Evolutionary conservation across 441 rosid genomes (phyloP).

Genomic region (Mallotus repandus): DNA sequence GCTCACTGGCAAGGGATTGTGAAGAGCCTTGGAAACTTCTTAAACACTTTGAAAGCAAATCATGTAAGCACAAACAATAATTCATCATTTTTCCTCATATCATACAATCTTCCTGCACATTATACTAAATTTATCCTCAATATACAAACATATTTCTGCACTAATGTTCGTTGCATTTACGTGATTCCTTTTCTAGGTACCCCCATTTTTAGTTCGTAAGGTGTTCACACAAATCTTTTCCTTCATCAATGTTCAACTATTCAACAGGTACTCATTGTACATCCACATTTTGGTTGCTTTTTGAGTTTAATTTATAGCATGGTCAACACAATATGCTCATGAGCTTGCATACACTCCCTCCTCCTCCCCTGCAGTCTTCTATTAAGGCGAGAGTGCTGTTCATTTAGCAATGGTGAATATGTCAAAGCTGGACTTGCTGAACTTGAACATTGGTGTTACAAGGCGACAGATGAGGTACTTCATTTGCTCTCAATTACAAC

Average conservation of each 20-base stretch:
- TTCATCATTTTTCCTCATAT: not conserved
- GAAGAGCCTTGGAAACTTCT: constrained; percentile 90
- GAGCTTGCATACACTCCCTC: not conserved
- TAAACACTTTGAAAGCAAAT: constrained; percentile 77
- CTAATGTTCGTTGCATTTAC: not conserved
- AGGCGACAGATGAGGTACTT: constrained; percentile 94
- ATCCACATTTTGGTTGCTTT: not conserved
- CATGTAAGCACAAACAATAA: constrained; percentile 44
- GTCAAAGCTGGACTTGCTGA: constrained; percentile 97
- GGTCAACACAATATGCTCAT: not conserved
- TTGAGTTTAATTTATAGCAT: constrained; percentile 1
- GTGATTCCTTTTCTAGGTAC: constrained; percentile 48
- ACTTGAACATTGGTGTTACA: constrained; percentile 95
- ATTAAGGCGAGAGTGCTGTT: constrained; percentile 94
- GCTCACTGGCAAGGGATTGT: constrained; percentile 99
- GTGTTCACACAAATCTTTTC: constrained; percentile 91
- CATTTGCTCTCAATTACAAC: constrained; percentile 13
- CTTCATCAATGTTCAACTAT: constrained; percentile 84
- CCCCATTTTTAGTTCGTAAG: constrained; percentile 83
- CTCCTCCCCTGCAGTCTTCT: constrained; percentile 54
- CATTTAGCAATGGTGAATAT: constrained; percentile 97
- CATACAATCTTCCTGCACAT: not conserved
- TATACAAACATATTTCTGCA: not conserved
- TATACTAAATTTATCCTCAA: not conserved
- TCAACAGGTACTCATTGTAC: constrained; percentile 54